phyloP scores from a whole-genome alignment of 2,329 filamentous ascomycete species.

The Davidsoniella eucalypti region DNA sequence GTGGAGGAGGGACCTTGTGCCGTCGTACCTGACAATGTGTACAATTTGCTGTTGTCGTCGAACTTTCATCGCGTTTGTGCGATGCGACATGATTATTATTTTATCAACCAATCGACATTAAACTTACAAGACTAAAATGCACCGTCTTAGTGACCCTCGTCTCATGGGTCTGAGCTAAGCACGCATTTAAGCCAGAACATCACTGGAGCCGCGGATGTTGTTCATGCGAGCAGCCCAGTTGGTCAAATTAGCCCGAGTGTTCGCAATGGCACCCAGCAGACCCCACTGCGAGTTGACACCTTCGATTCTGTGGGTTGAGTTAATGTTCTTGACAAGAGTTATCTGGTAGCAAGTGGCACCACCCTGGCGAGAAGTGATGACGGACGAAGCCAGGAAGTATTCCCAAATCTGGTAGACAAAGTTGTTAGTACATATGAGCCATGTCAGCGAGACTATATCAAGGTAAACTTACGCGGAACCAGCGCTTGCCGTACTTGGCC shows the following conservation, averaged over 20 bases:
- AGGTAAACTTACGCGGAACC: constrained; percentile 62
- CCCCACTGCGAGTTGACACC: constrained; percentile 54
- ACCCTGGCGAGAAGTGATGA: constrained; percentile 71
- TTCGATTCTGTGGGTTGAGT: constrained; percentile 67
- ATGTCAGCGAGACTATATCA: not conserved
- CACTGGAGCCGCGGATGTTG: constrained; percentile 10
- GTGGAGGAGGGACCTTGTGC: too few species aligned
- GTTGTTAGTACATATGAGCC: constrained; percentile 3
- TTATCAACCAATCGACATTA: not conserved
- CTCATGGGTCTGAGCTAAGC: too few species aligned
- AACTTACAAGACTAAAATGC: not conserved
- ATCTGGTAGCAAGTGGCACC: constrained; percentile 78
- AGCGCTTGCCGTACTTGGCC: constrained; percentile 86
- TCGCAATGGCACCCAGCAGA: constrained; percentile 41
- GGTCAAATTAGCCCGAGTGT: constrained; percentile 20
- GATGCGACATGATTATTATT: too few species aligned
- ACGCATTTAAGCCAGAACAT: constrained; percentile 7
- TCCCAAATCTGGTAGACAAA: constrained; percentile 57
- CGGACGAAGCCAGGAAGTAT: constrained; percentile 74
- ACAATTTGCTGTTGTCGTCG: too few species aligned
- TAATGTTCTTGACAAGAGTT: constrained; percentile 76
- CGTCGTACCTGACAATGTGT: too few species aligned
- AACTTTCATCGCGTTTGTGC: too few species aligned
- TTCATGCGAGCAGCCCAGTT: constrained; percentile 17
- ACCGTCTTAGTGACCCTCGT: not conserved